Conservation (phyloP, 805 yeast species). For the Yamadazyma endophytica region DNA sequence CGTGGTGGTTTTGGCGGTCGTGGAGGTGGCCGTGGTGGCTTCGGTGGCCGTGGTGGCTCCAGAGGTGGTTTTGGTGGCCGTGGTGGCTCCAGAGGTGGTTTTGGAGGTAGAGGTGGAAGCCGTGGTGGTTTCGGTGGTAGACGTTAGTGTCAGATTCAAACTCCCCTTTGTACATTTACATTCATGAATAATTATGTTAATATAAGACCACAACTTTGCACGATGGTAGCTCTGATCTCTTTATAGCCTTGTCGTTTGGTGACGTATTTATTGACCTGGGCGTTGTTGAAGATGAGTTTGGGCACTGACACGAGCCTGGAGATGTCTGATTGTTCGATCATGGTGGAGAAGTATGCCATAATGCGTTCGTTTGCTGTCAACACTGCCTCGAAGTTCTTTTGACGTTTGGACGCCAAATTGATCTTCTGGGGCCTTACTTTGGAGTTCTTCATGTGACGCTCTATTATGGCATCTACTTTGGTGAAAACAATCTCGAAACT, state of each 20-base stretch:
- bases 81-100: constrained; percentile 38
- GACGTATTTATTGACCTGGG: constrained; percentile 30
- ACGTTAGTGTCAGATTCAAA: constrained; percentile 18
- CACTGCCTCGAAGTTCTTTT: constrained; percentile 5
- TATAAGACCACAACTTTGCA: constrained; percentile 44
- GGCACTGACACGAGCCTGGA: constrained; percentile 22
- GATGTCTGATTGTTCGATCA: constrained; percentile 28
- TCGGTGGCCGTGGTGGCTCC: constrained; percentile 41
- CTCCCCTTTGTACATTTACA: constrained; percentile 4
- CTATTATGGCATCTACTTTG: constrained; percentile 58
- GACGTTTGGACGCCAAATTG: no score
- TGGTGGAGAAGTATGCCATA: constrained; percentile 22
- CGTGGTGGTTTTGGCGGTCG: constrained; percentile 35
- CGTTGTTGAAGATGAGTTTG: constrained; percentile 50
- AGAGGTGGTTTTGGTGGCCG: constrained; percentile 36
- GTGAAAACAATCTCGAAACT: constrained; percentile 76
- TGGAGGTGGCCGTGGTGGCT: constrained; percentile 43
- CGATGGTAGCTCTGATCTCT: constrained; percentile 46
- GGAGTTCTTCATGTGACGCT: constrained; percentile 18
- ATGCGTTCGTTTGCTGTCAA: constrained; percentile 23
- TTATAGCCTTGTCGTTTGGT: constrained; percentile 49
- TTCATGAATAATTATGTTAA: background rate
- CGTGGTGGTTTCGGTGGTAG: constrained; percentile 27
- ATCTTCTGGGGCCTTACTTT: constrained; percentile 7
- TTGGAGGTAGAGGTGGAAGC: constrained; percentile 38